Evolutionary conservation across 768 basidiomycete genomes (phyloP), one percentile per base, ranked within the genome.

Genomic region (Lactarius sp.): DNA sequence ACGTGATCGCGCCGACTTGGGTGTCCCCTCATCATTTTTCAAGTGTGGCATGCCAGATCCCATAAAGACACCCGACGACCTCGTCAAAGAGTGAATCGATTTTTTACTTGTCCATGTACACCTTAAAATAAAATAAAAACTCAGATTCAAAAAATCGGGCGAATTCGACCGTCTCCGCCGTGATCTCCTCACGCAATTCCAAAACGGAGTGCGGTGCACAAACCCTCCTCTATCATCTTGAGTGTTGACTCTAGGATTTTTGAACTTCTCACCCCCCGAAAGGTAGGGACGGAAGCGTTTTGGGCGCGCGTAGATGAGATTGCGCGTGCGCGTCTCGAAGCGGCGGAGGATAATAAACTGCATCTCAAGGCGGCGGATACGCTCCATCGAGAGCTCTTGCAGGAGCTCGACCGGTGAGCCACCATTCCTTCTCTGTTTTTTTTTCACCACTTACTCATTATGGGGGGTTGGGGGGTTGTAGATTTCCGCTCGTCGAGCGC

Each of bases 91-190:
- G 64, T 66, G 58, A 62, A 47, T 53, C 2, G 34, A 4, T 12
- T 27, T 49, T 53, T 8, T 16, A 39, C 13, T 33, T 18, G n/a
- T 46, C 10, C 16, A 18, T 6, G 16, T 10, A 16, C 2, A 9
- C 34, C 3, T 18, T 9, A 36, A 36, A 20, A 47, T 27, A 52
- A 60, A 52, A 18, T 18, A 34, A 46, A n/a, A 36, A 5, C 8
- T 5, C 37, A 88, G 87, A 66, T 89, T 88, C 77, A 88, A 89
- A 71, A 85, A 85, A 65, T 86, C 87, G 4, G 87, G 88, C 52
- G 86, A 89, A 73, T 88, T 88, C 68, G 86, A 88, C 64, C 82
- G 84, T 34, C 71, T 88, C 65, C 80, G 87, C 47, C 80, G 82
- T 47, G 84, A 89, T 70, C 75, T 89, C 16, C 71, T 88, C 54